phyloP scores from a whole-genome alignment of 2,329 filamentous ascomycete genomes.

The Fusarium nygamai region DNA sequence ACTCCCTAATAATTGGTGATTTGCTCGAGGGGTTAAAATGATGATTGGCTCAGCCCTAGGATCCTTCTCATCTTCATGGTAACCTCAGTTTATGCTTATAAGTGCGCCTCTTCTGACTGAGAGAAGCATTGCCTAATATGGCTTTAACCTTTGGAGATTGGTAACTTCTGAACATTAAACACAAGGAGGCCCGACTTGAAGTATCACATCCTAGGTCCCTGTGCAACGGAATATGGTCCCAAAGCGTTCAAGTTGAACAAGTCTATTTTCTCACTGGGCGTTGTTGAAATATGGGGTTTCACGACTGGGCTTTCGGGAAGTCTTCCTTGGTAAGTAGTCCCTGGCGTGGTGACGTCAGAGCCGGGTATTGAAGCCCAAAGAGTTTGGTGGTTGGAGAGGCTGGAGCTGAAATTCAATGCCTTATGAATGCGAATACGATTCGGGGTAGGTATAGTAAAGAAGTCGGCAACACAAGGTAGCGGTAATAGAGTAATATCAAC shows the following conservation, averaged over 20 bases:
- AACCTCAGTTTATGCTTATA: neutral
- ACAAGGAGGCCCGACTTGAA: neutral
- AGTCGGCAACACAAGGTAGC: neutral
- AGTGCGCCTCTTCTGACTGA: neutral
- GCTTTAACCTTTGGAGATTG: neutral
- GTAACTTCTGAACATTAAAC: neutral
- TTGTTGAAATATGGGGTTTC: conserved; percentile 10
- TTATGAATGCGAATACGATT: neutral
- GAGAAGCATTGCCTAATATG: neutral
- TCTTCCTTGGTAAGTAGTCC: conserved; percentile 8
- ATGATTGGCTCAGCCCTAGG: neutral
- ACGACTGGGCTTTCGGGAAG: neutral
- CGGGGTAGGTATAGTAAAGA: neutral
- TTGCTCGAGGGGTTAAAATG: neutral
- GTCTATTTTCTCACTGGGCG: neutral
- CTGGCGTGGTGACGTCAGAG: conserved; percentile 28
- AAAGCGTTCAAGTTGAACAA: neutral
- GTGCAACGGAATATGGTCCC: neutral
- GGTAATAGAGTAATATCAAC: neutral
- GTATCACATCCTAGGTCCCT: neutral
- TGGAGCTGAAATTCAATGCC: neutral
- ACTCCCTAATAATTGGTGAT: neutral
- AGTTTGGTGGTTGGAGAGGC: conserved; percentile 1
- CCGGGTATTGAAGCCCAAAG: conserved; percentile 8
- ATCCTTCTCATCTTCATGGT: neutral